Evolutionary conservation across 306 rosid species (phyloP), one percentile per base, ranked within the genome.

Genomic region (Canavalia ensiformis): DNA sequence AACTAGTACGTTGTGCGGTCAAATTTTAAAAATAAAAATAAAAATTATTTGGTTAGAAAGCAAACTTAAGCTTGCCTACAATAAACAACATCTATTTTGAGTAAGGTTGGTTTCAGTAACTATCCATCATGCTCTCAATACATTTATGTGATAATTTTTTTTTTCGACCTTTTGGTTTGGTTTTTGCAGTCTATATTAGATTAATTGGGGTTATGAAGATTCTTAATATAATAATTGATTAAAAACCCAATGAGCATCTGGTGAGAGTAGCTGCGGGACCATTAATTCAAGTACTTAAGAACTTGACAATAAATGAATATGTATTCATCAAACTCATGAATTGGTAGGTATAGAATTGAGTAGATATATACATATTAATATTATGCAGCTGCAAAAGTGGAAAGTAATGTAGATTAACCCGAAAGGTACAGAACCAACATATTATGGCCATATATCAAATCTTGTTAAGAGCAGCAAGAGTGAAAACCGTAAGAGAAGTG

Each of bases 381-480:
- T 55, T 8, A 68, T n/a, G 55, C 50, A 39, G 7, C 33, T 56
- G 41, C 56, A 66, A 41, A 51, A 49, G 12, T 84, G 28, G 31
- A 52, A 35, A 69, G 52, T 47, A 71, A 55, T 41, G 55, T 3
- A 56, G 13, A 47, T 31, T 25, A 3, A 6, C 0, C 30, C 31
- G 29, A 78, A 44, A 65, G 45, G n/a, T 46, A 58, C 39, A 42
- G 25, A 18, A 57, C 25, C 6, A 56, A 46, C 18, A n/a, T 7
- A 69, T 62, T 70, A 37, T 79, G 18, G 79, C 39, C 37, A 45
- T 64, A 79, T 5, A 70, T 83, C 80, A 89, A 25, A 92, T 84
- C 84, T 90, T 92, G 80, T 92, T 89, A 3, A 90, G 89, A 52
- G 59, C 82, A 44, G 93, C 93, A 30, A 92, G 93, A 33, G 82